Base-by-base conservation (phyloP, 495 filamentous ascomycete species). In the Neurospora pannonica region DNA sequence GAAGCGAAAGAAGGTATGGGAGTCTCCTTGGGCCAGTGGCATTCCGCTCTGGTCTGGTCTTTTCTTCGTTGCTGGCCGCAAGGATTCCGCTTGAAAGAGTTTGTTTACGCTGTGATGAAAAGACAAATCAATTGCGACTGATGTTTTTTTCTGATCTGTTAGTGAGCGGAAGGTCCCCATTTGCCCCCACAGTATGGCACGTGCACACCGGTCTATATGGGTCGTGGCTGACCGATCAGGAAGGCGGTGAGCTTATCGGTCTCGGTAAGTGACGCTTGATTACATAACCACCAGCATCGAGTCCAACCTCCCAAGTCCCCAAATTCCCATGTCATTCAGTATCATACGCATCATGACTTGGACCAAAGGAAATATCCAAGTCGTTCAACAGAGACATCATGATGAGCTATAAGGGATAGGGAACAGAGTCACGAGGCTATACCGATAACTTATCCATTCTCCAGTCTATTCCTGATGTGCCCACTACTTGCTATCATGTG, bases 211-310 rank as follows among this genome's bases (percentile, higher is more conserved):
- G 5, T 17, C 15, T 34, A 34, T 67, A 38, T 73, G 74, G 71
- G 46, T 38, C 34, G 2, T 2, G 3, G 1, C 0, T 34, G 71
- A 69, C 48, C 7, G 36, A 24, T 71, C 3, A 0, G 60, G 75
- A 75, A 77, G 74, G 75, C 75, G 75, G 75, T 77, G 43, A 73
- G 28, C 31, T 4, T 40, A n/a, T 31, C 72, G 36, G 69, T 34
- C 10, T 67, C 37, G 46, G 48, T 73, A 36, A 70, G 72, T 37
- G 34, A 11, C 54, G 54, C 54, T 19, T 67, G 54, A 67, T 67
- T 67, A 67, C 54, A 67, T 67, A 67, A 67, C 54, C 54, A 67
- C 28, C 5, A 13, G 7, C 54, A 67, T 34, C 15, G 24, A 28
- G 15, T 34, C 34, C 54, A 67, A 67, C 54, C 54, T 67, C 54